phyloP scores from a whole-genome alignment of 176 grass and related monocot genomes.

The Aegilops sharonensis region DNA sequence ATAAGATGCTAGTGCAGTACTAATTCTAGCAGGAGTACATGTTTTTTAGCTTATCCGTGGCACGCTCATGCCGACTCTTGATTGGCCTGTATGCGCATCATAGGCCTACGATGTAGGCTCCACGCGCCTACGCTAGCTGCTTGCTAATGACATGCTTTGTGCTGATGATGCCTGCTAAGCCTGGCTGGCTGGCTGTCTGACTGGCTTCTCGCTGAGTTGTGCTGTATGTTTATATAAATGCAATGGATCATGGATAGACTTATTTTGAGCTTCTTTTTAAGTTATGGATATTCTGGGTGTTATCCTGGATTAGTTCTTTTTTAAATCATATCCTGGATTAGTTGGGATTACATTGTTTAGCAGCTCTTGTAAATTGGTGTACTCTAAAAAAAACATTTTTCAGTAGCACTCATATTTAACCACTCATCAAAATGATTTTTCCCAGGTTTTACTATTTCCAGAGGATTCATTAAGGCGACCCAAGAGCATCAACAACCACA shows the following conservation, averaged over 20 bases:
- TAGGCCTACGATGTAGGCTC: constrained; percentile 17
- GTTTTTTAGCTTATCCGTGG: constrained; percentile 41
- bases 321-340: not conserved
- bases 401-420: no score
- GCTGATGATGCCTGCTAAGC: constrained; percentile 3
- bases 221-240: not conserved
- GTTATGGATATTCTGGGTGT: not conserved
- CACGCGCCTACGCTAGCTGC: not conserved
- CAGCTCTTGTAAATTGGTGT: no score
- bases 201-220: not conserved
- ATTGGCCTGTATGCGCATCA: constrained; percentile 32
- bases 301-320: not conserved
- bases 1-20: not conserved
- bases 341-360: not conserved
- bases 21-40: not conserved
- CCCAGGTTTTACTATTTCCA: no score
- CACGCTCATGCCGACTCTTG: constrained; percentile 39
- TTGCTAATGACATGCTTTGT: constrained; percentile 10
- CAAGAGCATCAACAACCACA: no score
- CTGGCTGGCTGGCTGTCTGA: not conserved
- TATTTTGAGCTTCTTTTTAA: not conserved
- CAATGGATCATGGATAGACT: not conserved
- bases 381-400: no score
- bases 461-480: no score
- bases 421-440: no score